These are phyloP conservation scores for Mallotus japonicus DNA, from an alignment of 441 rosid genomes.

Conservation along the genomic window DNA sequence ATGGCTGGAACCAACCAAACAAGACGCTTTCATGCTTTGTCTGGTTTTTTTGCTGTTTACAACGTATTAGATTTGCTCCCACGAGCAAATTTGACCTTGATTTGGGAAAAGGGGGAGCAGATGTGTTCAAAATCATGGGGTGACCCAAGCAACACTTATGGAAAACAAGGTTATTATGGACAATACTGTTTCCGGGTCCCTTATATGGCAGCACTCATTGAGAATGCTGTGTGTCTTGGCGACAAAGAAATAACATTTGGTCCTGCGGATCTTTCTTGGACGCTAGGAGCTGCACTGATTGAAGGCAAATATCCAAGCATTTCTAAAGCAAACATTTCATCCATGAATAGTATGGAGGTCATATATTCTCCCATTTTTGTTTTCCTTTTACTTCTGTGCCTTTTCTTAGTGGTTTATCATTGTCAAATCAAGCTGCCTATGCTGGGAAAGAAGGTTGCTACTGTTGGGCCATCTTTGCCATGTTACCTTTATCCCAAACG, in stretches of 20 bases:
- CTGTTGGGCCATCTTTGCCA: slow-evolving; percentile 36
- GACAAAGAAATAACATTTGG: slow-evolving; percentile 42
- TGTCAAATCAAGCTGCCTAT: slow-evolving; percentile 49
- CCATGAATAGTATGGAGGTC: slow-evolving; percentile 18
- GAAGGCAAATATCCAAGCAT: slow-evolving; percentile 37
- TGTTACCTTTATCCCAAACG: slow-evolving; percentile 38
- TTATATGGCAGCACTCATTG: slow-evolving; percentile 47
- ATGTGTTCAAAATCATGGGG: slow-evolving; percentile 43
- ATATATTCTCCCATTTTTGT: slow-evolving; percentile 36
- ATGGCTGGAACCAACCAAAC: slow-evolving; percentile 21
- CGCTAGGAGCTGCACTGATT: slow-evolving; percentile 57
- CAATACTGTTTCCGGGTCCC: slow-evolving; percentile 48
- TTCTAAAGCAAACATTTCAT: slow-evolving; percentile 14
- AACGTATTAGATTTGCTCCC: slow-evolving; percentile 37
- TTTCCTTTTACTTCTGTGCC: slow-evolving; percentile 37
- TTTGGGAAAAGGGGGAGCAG: slow-evolving; percentile 45
- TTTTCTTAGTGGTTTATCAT: slow-evolving; percentile 35
- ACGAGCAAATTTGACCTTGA: slow-evolving; percentile 40
- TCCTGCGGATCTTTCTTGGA: slow-evolving; percentile 64
- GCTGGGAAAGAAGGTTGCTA: slow-evolving; percentile 37
- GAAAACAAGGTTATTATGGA: slow-evolving; percentile 29
- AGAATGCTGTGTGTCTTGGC: slow-evolving; percentile 41
- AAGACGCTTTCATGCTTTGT: slow-evolving; percentile 49
- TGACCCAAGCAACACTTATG: slow-evolving; percentile 20
- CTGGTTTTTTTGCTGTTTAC: slow-evolving; percentile 53